Evolutionary conservation across 1,284 basidiomycete genomes (phyloP).

Genomic region (Ganoderma sp.): DNA sequence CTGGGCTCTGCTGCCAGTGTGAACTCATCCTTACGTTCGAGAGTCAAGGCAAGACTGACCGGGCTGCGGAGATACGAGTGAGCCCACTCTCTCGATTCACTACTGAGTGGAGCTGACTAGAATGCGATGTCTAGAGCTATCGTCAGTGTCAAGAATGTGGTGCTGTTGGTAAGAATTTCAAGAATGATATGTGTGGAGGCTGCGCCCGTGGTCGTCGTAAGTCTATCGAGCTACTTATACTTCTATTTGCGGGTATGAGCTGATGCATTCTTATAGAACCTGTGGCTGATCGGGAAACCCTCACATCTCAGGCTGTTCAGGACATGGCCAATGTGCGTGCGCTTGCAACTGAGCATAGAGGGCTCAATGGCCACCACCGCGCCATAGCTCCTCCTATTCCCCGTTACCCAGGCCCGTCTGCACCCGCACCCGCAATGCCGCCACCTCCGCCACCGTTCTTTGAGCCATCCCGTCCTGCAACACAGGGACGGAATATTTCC

Average conservation of each 20-base stretch:
- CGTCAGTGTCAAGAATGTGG: not conserved
- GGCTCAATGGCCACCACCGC: no score
- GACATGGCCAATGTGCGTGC: no score
- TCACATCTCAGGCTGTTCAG: no score
- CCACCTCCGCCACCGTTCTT: not conserved
- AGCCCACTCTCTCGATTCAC: not conserved
- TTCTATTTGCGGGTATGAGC: no score
- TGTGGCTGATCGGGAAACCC: no score
- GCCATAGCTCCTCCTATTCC: no score
- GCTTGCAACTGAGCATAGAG: no score
- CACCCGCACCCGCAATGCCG: not conserved
- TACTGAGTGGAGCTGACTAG: not conserved
- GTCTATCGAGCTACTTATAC: not conserved
- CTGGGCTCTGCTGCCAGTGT: not conserved
- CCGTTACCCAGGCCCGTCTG: no score
- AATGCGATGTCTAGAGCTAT: not conserved
- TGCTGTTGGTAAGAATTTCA: not conserved
- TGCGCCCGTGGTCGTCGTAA: not conserved
- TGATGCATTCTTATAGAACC: no score
- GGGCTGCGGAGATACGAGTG: no score
- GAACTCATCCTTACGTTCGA: not conserved
- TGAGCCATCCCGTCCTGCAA: not conserved
- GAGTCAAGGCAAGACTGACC: not conserved
- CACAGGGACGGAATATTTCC: not conserved
- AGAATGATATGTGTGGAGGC: not conserved